Evolutionary conservation across 176 grass and related monocot species (phyloP), one percentile per base, ranked within the genome.

Genomic region (Pontederia paniculata): DNA sequence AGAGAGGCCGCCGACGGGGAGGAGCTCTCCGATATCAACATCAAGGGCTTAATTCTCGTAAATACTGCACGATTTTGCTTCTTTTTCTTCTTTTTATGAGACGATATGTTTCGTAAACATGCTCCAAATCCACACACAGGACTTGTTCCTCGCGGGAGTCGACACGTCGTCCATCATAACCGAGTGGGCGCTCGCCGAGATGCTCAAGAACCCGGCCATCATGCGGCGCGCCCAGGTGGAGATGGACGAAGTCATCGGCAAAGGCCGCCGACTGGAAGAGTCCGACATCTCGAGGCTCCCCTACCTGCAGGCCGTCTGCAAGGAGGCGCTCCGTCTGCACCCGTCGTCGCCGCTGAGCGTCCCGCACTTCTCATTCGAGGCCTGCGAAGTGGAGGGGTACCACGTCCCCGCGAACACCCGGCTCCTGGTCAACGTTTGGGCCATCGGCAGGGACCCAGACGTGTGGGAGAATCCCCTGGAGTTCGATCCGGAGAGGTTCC

Each of bases 351-450:
- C 75, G 5, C 59, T 78, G 2, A 62, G 18, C 45, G 58, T 78
- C 0, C 75, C 75, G 1, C 59, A 52, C 18, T 45, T 31, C 28
- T 58, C 59, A 7, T 22, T 43, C 2, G 44, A 70, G 9, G 50
- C 52, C 7, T 71, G 58, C 18, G 25, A 78, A 41, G 55, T 65
- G 6, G 52, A 42, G 5, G 44, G 75, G 0, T 71, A 51, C 52
- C 28, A 50, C 42, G 65, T 78, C 59, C 75, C 75, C 0, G 57
- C 64, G 16, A 16, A 50, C 12, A 67, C 52, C 11, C 12, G 62
- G 4, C 50, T 78, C 19, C 23, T 78, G 1, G 59, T 78, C 9
- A 78, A 78, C 50, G 19, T 78, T 1, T 78, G 75, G 75, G 75
- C 75, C 12, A 58, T 78, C 17, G 67, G 58, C 0, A 50, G 75